Conservation (phyloP, 116 monocot species). For the Posidonia oceanica region DNA sequence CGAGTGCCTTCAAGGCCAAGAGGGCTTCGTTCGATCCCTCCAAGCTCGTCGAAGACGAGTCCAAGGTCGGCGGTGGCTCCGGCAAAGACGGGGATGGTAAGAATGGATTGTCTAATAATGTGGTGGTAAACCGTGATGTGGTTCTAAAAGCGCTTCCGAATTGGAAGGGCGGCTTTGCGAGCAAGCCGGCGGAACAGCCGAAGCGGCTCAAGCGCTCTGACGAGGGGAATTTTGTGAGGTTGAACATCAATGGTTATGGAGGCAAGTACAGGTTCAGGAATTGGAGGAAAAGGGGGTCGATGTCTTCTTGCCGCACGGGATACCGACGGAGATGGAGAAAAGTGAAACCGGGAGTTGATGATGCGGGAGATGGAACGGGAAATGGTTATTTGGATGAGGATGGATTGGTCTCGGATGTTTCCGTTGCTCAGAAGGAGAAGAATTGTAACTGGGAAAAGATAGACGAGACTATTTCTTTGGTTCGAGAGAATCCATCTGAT, state of each 20-base stretch:
- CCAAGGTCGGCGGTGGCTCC: background rate
- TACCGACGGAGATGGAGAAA: conserved; percentile 13
- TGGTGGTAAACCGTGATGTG: conserved; percentile 2
- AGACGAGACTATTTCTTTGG: conserved; percentile 31
- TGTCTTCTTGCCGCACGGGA: conserved; percentile 13
- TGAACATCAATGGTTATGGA: conserved; percentile 79
- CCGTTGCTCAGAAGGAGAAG: conserved; percentile 4
- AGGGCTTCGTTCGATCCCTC: conserved; percentile 39
- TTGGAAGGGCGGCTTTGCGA: conserved; percentile 22
- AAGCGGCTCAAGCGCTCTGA: conserved; percentile 22
- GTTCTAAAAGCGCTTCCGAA: conserved; percentile 40
- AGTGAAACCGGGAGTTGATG: conserved; percentile 3
- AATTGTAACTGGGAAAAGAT: conserved; percentile 8
- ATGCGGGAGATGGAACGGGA: background rate
- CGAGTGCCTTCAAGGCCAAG: conserved; percentile 32
- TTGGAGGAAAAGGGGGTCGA: conserved; percentile 15
- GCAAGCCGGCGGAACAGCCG: conserved; percentile 9
- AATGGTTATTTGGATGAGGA: conserved; percentile 10
- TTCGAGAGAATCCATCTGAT: conserved; percentile 42
- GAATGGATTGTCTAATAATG: background rate
- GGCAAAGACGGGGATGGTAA: background rate
- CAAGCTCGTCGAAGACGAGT: conserved; percentile 13
- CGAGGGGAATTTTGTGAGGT: conserved; percentile 79
- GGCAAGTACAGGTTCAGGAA: conserved; percentile 23
- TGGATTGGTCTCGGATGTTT: conserved; percentile 6